These are phyloP conservation scores for Penicillium sp. DNA, from an alignment of 2,329 filamentous ascomycete species.

Conservation along the genomic window DNA sequence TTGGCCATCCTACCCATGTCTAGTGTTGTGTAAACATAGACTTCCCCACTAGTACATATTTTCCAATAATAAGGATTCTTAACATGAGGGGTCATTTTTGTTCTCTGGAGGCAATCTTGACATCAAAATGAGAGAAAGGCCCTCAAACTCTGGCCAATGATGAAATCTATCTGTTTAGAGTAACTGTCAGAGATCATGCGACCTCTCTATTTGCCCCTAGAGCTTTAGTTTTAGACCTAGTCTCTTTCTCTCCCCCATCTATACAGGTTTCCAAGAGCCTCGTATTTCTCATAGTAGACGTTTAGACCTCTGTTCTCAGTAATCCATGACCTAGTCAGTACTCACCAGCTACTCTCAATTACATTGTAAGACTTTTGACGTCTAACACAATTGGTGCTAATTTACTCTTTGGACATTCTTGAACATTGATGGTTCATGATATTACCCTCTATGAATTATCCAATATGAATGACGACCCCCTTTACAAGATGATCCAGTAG, in stretches of 20 bases:
- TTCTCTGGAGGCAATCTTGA: neutral
- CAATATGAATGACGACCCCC: slow-evolving; percentile 17
- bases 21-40: neutral
- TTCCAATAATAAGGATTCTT: neutral
- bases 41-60: neutral
- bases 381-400: neutral
- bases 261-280: too few relatives aligned
- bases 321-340: too few relatives aligned
- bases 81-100: neutral
- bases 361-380: neutral
- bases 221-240: too few relatives aligned
- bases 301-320: too few relatives aligned
- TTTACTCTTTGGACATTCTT: neutral
- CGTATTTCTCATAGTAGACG: too few relatives aligned
- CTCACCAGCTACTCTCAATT: neutral
- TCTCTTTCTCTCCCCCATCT: too few relatives aligned
- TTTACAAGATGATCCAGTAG: slow-evolving; percentile 17
- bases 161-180: too few relatives aligned
- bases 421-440: slow-evolving; percentile 5
- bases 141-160: too few relatives aligned
- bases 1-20: neutral
- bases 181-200: neutral
- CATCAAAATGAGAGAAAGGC: too few relatives aligned
- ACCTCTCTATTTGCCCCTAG: too few relatives aligned
- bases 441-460: slow-evolving; percentile 20